Evolutionary conservation across 345 rosid genomes (phyloP).

Genomic region (Lepidium sativum): DNA sequence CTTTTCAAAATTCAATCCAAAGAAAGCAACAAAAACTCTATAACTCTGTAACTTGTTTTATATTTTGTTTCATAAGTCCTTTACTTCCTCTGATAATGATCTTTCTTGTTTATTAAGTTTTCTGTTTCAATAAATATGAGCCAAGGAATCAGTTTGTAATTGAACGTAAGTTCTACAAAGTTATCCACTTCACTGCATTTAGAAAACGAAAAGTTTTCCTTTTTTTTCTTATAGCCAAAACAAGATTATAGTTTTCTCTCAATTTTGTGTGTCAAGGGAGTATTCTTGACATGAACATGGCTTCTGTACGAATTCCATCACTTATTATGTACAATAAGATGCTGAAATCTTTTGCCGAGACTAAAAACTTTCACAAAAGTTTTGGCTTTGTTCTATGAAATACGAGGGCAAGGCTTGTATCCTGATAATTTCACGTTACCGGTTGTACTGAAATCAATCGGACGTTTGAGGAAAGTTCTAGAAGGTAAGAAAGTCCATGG

Average conservation of each 20-base stretch:
- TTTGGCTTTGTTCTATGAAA: slow-evolving; percentile 34
- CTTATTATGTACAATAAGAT: slow-evolving; percentile 45
- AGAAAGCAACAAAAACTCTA: too few species aligned
- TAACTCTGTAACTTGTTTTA: background rate
- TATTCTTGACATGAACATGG: background rate
- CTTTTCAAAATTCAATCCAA: too few species aligned
- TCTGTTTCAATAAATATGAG: background rate
- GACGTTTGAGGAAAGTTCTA: slow-evolving; percentile 24
- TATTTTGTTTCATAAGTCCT: background rate
- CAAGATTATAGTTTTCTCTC: background rate
- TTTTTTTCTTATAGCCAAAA: background rate
- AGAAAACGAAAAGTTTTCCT: too few species aligned
- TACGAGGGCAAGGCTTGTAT: slow-evolving; percentile 43
- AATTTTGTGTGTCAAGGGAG: too few species aligned
- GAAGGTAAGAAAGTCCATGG: slow-evolving; percentile 51
- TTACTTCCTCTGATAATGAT: slow-evolving; percentile 1
- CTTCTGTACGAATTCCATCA: slow-evolving; percentile 25
- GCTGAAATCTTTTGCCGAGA: slow-evolving; percentile 48
- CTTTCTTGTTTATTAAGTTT: background rate
- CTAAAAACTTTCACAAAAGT: slow-evolving; percentile 32
- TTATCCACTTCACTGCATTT: background rate
- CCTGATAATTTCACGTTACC: slow-evolving; percentile 81
- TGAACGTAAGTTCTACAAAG: background rate
- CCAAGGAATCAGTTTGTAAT: background rate
- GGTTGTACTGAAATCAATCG: slow-evolving; percentile 41